Evolutionary conservation across 2,329 filamentous ascomycete genomes (phyloP), one percentile per base, ranked within the genome.

Genomic region (Phyllosticta ampelicida): DNA sequence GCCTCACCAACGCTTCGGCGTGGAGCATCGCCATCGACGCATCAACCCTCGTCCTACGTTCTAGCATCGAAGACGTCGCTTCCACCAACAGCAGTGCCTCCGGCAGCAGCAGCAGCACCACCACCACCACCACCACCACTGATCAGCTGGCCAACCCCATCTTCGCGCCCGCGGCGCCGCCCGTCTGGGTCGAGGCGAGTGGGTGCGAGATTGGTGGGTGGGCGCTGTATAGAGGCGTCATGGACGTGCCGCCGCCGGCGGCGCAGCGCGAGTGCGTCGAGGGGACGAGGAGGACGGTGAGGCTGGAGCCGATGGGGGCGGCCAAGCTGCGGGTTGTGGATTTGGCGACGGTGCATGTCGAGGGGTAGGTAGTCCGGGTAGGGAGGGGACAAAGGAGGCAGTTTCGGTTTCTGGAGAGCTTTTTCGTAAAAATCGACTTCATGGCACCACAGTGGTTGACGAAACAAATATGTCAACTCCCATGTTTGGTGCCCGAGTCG

Each of bases 1-100:
- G 63, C 11, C 63, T 71, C 53, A 61, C 62, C 48, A 71, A 69
- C 26, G 64, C 64, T 4, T 63, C 65, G 6, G 63, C 65, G 1
- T 74, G 72, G 72, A 68, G 67, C 51, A 62, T 67, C 20, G 72
- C 70, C 20, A 70, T 74, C 54, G 72, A 74, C 60, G 66, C 69
- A 5, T 56, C 58, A 1, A 65, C 69, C 2, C 61, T 73, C n/a
- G 21, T 29, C 2, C 58, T 64, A 28, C 51, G 62, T 29, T 28
- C 20, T 11, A 48, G 55, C 16, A 44, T 58, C 13, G 56, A 58
- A 0, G 28, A 20, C 0, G 29, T 3, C 23, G 23, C 4, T 26
- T 26, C 23, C 23, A 26, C 3, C 23, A 26, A 8, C 23, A 26
- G 23, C 23, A 26, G 23, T 8, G 8, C 4, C 23, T 4, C 4